Percentiles rank a stretch among this genome's conserved stretches.
Conservation (phyloP, 768 basidiomycete genomes). For the Cantharellus cinnabarinus region DNA sequence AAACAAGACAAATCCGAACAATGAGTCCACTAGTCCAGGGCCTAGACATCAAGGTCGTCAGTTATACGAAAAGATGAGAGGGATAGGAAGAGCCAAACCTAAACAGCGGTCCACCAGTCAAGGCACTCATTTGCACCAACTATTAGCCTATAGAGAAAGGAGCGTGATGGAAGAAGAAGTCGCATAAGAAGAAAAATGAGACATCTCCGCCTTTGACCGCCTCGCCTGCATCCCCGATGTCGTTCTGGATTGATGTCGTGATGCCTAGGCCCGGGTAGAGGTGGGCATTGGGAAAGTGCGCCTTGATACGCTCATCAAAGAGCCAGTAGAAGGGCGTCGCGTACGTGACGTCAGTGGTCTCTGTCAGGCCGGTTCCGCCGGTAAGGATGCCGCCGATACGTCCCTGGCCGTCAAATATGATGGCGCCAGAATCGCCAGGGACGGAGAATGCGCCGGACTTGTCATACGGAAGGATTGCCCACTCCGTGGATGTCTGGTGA, state of each 20-base stretch:
- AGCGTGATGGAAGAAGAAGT: too few relatives aligned
- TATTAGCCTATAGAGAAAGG: too few relatives aligned
- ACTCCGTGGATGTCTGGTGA: constrained; percentile 15
- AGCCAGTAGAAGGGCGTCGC: constrained; percentile 18
- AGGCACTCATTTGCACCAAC: too few relatives aligned
- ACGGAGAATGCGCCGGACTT: constrained; percentile 18
- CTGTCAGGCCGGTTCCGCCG: constrained; percentile 15
- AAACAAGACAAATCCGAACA: too few relatives aligned
- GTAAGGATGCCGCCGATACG: constrained; percentile 21
- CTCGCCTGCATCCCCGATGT: background rate
- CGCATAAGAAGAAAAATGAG: too few relatives aligned
- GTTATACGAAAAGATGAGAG: too few relatives aligned
- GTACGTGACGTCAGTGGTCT: constrained; percentile 20
- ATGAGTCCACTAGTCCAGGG: too few relatives aligned
- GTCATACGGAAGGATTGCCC: constrained; percentile 15
- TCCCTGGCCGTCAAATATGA: constrained; percentile 17
- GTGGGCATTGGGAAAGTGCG: constrained; percentile 11
- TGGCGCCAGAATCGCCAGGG: constrained; percentile 21
- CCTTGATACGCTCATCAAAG: constrained; percentile 7
- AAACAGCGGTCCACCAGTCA: too few relatives aligned
- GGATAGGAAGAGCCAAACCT: too few relatives aligned
- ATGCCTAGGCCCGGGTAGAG: background rate
- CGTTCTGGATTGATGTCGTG: background rate
- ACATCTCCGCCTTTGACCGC: background rate
- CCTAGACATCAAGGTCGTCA: too few relatives aligned